phyloP scores from a whole-genome alignment of 2,329 filamentous ascomycete species.

The Talaromyces sp. region DNA sequence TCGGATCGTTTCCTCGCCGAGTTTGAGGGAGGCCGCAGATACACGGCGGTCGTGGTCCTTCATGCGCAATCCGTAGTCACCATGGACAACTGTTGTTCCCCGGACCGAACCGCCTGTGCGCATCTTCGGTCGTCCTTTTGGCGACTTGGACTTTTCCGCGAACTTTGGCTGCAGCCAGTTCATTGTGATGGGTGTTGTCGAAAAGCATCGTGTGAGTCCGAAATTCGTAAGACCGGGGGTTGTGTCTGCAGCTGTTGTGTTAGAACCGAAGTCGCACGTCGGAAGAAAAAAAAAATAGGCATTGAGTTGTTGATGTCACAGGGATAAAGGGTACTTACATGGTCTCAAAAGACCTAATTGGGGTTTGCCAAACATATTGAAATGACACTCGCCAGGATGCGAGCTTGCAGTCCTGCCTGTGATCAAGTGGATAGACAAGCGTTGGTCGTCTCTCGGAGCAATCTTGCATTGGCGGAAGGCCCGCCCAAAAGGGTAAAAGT shows the following conservation, averaged over 20 bases:
- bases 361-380: conserved; percentile 29
- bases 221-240: conserved; percentile 20
- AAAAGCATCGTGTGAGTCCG: conserved; percentile 60
- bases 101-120: conserved; percentile 85
- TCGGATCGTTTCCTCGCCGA: conserved; percentile 91
- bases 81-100: conserved; percentile 93
- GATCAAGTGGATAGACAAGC: background rate
- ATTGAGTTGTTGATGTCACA: background rate
- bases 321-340: conserved; percentile 21
- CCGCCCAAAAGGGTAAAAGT: conserved; percentile 11
- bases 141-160: conserved; percentile 79
- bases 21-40: conserved; percentile 77
- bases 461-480: conserved; percentile 2
- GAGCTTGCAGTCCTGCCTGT: background rate
- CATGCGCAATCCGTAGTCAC: conserved; percentile 92
- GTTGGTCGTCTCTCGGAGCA: background rate
- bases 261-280: background rate
- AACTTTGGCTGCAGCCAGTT: conserved; percentile 80
- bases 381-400: background rate
- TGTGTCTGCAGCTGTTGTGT: conserved; percentile 17
- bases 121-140: conserved; percentile 81
- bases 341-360: conserved; percentile 30
- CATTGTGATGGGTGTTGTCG: conserved; percentile 56
- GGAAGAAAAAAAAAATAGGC: background rate
- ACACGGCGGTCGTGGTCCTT: conserved; percentile 88